Conservation (phyloP, 2,329 filamentous ascomycete genomes). For the Fusarium fracticaudum region DNA sequence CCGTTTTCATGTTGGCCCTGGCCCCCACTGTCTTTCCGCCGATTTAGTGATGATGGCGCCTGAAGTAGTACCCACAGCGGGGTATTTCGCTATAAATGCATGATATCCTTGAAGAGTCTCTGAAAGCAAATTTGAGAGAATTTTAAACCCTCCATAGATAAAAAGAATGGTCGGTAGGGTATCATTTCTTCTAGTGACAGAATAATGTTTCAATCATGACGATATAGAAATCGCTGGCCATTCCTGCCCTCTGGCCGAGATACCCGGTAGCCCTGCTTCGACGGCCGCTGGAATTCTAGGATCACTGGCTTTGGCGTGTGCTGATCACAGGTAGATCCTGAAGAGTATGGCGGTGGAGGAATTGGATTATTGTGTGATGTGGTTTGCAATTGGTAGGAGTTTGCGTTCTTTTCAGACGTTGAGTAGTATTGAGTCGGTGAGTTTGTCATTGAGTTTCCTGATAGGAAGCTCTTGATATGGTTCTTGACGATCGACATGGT, state of each 20-base stretch:
- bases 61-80: neutral
- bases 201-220: neutral
- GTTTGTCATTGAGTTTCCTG: neutral
- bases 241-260: neutral
- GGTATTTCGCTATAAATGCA: neutral
- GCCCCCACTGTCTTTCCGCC: neutral
- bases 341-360: constrained; percentile 6
- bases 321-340: neutral
- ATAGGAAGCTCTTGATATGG: constrained; percentile 5
- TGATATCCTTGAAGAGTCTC: neutral
- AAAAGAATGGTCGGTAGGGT: neutral
- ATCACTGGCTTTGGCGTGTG: neutral
- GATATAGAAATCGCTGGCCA: constrained; percentile 8
- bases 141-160: no score
- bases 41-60: neutral
- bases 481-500: constrained; percentile 2
- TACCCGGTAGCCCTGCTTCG: neutral
- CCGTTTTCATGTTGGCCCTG: neutral
- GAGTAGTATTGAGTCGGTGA: neutral
- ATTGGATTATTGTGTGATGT: neutral
- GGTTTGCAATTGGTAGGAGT: constrained; percentile 1
- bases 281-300: constrained; percentile 18
- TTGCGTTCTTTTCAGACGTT: neutral
- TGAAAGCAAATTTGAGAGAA: neutral
- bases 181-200: neutral